Evolutionary conservation across 2,329 filamentous ascomycete species (phyloP).

Genomic region (Tolypocladium paradoxum): DNA sequence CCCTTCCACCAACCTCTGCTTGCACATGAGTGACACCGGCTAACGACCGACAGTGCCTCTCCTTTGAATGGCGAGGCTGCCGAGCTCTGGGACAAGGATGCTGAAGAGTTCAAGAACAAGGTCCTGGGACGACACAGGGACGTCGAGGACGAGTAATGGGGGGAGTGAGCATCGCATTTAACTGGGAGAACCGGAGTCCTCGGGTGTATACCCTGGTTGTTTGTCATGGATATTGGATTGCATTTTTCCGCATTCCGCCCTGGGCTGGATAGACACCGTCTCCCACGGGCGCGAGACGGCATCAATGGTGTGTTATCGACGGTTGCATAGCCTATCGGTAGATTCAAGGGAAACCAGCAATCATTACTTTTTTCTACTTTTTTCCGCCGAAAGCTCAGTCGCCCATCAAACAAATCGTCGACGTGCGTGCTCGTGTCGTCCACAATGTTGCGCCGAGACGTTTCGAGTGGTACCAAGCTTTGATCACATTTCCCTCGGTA

Average conservation of each 20-base stretch:
- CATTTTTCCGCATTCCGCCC: conserved; percentile 14
- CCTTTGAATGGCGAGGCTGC: conserved; percentile 94
- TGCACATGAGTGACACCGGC: conserved; percentile 1
- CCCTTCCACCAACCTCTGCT: background rate
- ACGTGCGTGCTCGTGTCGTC: background rate
- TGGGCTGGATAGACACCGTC: conserved; percentile 3
- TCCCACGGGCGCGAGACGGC: conserved; percentile 1
- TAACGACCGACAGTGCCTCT: conserved; percentile 53
- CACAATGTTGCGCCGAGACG: background rate
- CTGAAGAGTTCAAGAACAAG: conserved; percentile 76
- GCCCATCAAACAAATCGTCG: background rate
- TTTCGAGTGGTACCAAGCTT: conserved; percentile 12
- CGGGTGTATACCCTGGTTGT: conserved; percentile 18
- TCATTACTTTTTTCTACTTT: conserved; percentile 1
- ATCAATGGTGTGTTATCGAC: background rate
- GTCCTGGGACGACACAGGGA: conserved; percentile 52
- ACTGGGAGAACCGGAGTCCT: conserved; percentile 32
- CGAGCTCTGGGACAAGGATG: conserved; percentile 86
- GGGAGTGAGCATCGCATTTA: conserved; percentile 6
- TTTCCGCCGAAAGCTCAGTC: background rate
- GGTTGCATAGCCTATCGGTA: conserved; percentile 3
- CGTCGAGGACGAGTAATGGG: conserved; percentile 48
- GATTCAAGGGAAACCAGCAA: background rate
- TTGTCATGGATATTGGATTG: conserved; percentile 22
- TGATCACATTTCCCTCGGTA: conserved; percentile 25